A percentile compares a stretch with the other conserved stretches of the same genome.
phyloP scores from a whole-genome alignment of 2,329 filamentous ascomycete genomes.

The Alternaria gaisen region DNA sequence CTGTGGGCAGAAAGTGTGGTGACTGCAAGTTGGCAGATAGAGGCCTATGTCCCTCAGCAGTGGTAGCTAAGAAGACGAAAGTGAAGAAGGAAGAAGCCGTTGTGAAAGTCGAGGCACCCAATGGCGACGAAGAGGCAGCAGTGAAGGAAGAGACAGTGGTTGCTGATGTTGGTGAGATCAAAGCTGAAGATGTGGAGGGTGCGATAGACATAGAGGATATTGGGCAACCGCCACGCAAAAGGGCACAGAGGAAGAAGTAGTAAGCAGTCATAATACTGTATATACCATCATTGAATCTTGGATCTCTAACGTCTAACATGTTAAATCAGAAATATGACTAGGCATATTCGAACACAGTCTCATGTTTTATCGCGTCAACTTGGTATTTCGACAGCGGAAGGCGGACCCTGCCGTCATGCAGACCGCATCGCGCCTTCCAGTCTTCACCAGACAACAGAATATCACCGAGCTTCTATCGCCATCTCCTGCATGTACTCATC shows the following conservation, averaged over 20 bases:
- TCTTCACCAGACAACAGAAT: not conserved
- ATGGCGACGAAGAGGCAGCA: conserved; percentile 36
- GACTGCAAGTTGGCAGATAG: conserved; percentile 81
- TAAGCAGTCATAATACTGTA: not conserved
- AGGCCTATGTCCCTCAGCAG: conserved; percentile 73
- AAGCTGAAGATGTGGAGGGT: conserved; percentile 36
- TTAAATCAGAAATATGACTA: not conserved
- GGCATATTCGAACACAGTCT: not conserved
- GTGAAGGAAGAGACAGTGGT: conserved; percentile 31
- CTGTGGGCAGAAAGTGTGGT: conserved; percentile 81
- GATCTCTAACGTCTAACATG: not conserved
- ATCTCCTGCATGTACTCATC: not conserved
- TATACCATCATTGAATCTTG: not conserved
- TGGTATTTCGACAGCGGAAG: conserved; percentile 1
- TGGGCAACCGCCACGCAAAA: conserved; percentile 27
- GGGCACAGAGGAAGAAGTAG: conserved; percentile 6
- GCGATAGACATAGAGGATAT: conserved; percentile 48
- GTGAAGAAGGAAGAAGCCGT: conserved; percentile 55
- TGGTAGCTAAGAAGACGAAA: conserved; percentile 61
- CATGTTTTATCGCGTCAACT: not conserved
- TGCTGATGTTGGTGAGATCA: conserved; percentile 31
- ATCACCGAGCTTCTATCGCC: not conserved
- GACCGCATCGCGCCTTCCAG: conserved; percentile 1
- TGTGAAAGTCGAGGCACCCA: conserved; percentile 47
- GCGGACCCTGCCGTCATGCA: not conserved